Evolutionary conservation across 768 basidiomycete species (phyloP), one percentile per base, ranked within the genome.

Genomic region (Nevesoporus exiguus): DNA sequence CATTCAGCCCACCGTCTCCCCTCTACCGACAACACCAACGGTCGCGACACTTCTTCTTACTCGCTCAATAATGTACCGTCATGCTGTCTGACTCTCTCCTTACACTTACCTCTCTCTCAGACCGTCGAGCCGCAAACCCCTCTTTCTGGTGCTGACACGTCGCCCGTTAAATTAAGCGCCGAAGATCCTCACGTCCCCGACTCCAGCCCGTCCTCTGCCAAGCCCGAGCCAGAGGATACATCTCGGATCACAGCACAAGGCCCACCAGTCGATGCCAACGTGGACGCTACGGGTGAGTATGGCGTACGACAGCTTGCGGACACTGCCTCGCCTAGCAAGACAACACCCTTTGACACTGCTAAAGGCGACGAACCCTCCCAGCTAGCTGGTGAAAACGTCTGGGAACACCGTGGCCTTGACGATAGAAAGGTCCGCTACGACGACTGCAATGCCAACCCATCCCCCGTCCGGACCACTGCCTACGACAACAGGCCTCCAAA

Each of bases 51-150:
- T 11, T 3, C 39, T 9, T 5, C 33, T 14, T 24, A 25, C 49
- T 41, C 66, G 31, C 61, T 58, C 49, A 69, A 67, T 56, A 75
- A 76, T 71, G 74, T 71, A 70, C 68, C 59, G 58, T 56, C 59
- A 60, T 57, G 51, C 61, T 51, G 50, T 53, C 54, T 51, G 55
- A 0, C 24, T 1, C 50, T 33, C 29, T 55, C 8, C 33, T 34
- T 25, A 2, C 30, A 27, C 55, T 63, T 45, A 63, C 52, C 22
- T 37, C 57, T 65, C 27, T 59, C 56, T 30, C 58, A 66, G 56
- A 52, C 62, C 41, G 62, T 59, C 47, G 61, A 61, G 50, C 62
- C 66, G 17, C 60, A 65, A 21, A 63, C 64, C n/a, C 61, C 55
- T 37, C 67, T 54, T 41, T 67, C 52, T 62, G 67, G 39, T 50